Base-by-base conservation (phyloP, 2,329 filamentous ascomycete species). In the Cytospora schulzeri region DNA sequence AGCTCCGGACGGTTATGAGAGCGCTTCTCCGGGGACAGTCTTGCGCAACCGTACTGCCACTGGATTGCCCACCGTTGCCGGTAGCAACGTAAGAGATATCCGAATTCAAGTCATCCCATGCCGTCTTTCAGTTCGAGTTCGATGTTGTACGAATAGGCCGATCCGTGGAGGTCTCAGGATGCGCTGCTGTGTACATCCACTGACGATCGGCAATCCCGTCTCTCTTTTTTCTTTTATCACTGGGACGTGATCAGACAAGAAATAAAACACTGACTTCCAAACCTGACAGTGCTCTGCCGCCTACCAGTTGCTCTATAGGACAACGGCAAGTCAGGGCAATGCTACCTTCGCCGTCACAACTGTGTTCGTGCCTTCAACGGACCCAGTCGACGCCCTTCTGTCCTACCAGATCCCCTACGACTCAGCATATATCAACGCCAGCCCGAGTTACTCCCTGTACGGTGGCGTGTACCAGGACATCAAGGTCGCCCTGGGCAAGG, bases 371-470 rank as follows among this genome's bases (percentile, higher is more conserved):
- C 74, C 73, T 17, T 48, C 33, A 57, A 6, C 22, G 54, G 52
- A 65, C 57, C 69, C 68, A 51, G 61, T 65, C 29, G 73, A 72
- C 55, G 66, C 69, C 11, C 62, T 81, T 8, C 70, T 81, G 1
- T 80, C 78, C 0, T 80, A 78, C 69, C 79, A 81, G 69, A 71
- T 77, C 6, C 70, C 78, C 0, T 73, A 78, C 57, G 72, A 81
- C 58, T 75, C 77, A 9, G 75, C 76, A 12, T 71, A 74, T 29
- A 69, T 79, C 22, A 74, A 81, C 28, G 69, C 71, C 5, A 73
- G 73, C 67, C 81, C 73, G 45, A 79, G 73, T 38, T 80, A 76
- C 60, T 65, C 70, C 1, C 69, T 77, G n/a, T 59, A 69, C 41
- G 31, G 70, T 12, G 63, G 67, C 48, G 67, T 68, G n/a, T 64